Evolutionary conservation across 2,329 filamentous ascomycete species (phyloP).

Genomic region (Ophiobolus disseminans): DNA sequence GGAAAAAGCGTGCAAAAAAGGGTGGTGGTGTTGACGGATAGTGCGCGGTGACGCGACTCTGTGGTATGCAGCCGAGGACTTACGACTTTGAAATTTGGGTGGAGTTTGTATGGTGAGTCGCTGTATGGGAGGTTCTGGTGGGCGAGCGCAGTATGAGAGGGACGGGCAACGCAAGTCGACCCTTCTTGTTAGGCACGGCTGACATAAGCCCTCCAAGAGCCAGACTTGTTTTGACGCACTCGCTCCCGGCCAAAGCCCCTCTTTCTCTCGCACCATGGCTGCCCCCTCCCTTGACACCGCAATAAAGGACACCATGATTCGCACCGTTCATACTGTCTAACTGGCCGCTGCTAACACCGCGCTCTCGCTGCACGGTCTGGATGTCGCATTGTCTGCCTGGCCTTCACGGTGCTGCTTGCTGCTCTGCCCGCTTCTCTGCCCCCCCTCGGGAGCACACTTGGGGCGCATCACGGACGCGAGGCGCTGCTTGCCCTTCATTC

Average conservation of each 20-base stretch:
- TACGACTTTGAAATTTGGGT: slow-evolving; percentile 38
- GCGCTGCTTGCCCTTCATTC: slow-evolving; percentile 18
- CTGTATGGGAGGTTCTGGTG: not conserved
- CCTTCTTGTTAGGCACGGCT: no score
- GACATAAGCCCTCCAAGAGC: no score
- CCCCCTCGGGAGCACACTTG: slow-evolving; percentile 6
- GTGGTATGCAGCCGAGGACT: slow-evolving; percentile 39
- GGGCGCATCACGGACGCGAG: slow-evolving; percentile 16
- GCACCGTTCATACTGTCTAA: not conserved
- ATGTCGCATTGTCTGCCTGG: not conserved
- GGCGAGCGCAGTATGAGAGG: slow-evolving; percentile 1
- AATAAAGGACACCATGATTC: not conserved
- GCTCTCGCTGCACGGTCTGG: no score
- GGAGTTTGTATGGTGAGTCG: slow-evolving; percentile 29
- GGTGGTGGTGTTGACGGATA: slow-evolving; percentile 35
- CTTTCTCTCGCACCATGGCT: not conserved
- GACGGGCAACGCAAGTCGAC: no score
- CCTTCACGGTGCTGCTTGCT: not conserved
- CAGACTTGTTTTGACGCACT: slow-evolving; percentile 5
- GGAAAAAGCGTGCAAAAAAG: slow-evolving; percentile 44
- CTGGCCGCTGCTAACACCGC: not conserved
- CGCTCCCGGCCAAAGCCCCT: not conserved
- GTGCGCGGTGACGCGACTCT: slow-evolving; percentile 21
- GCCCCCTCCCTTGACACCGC: slow-evolving; percentile 1
- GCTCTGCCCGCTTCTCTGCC: not conserved